Evolutionary conservation across 2,329 filamentous ascomycete genomes (phyloP), one percentile per base, ranked within the genome.

Genomic region (Nannizzia gypsea): DNA sequence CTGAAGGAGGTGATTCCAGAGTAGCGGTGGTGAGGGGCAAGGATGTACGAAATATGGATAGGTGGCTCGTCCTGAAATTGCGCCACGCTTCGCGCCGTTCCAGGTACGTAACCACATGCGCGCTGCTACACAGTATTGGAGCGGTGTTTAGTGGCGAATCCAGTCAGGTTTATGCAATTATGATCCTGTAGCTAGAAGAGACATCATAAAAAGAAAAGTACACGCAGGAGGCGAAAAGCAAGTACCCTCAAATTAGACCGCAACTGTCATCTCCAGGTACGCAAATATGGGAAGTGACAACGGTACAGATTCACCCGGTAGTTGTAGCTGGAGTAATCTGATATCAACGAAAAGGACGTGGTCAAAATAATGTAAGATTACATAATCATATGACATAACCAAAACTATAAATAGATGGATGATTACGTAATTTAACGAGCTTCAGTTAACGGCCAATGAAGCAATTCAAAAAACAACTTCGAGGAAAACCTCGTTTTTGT

Each of bases 11-110:
- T 13, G 15, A n/a, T 52, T 24, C 26, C 22, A 4, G 26, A 52
- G 48, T 52, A 52, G 48, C 48, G 48, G 48, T 52, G 48, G 48
- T 52, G 48, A 17, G n/a, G 24, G 48, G 13, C 48, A 52, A 52
- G 48, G 48, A 28, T 52, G 24, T 17, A 26, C 24, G 15, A 26
- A 17, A 24, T 26, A 26, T 36, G 31, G 26, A 11, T 24, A 52
- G 3, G 22, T 52, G 26, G 26, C 48, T 52, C 26, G 24, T 28
- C 48, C 26, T 24, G 48, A 20, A 24, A 24, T 24, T 24, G 48
- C 48, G 48, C 48, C 48, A 31, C 48, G 48, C 48, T 31, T 28
- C 26, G 22, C 26, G 26, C 9, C 2, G 48, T 24, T 15, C 24
- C 13, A 52, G 48, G 48, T 52, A 52, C 15, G 24, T 31, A 31